Percentiles rank a stretch among this genome's conserved stretches.
Conservation (phyloP, 2,329 filamentous ascomycete species). For the Claviceps arundinis region DNA sequence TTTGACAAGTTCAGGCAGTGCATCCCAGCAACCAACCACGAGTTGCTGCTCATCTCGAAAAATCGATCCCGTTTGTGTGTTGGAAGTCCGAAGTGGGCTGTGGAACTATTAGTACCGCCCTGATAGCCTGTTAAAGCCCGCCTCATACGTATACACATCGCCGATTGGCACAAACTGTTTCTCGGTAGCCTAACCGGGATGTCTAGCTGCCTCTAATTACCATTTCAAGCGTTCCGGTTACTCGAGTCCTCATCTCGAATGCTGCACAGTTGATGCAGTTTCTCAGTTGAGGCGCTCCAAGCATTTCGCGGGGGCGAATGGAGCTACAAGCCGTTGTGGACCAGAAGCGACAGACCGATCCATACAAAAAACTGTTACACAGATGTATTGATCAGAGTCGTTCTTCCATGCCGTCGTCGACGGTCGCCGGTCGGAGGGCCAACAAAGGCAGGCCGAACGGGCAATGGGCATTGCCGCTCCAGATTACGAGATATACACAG, state of each 20-base stretch:
- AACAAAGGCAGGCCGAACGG: not conserved
- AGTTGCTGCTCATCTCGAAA: not conserved
- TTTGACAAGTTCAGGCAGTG: not conserved
- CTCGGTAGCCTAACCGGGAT: conserved; percentile 4
- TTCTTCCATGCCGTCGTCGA: not conserved
- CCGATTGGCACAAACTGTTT: conserved; percentile 3
- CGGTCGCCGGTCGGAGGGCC: not conserved
- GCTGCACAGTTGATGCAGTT: conserved; percentile 2
- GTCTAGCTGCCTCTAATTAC: not conserved
- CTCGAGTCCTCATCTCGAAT: conserved; percentile 1
- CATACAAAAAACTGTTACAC: not conserved
- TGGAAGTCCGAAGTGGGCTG: not conserved
- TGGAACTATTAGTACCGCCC: not conserved
- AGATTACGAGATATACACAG: not conserved
- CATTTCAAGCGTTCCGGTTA: conserved; percentile 4
- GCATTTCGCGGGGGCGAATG: conserved; percentile 1
- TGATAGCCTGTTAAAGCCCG: not conserved
- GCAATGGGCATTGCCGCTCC: not conserved
- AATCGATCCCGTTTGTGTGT: not conserved
- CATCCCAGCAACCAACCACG: not conserved
- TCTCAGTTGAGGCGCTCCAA: conserved; percentile 4
- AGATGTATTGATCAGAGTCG: too few species aligned
- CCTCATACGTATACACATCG: not conserved
- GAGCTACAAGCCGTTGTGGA: not conserved
- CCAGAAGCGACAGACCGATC: not conserved